Conservation (phyloP, 805 yeast genomes). For the Tetrapisispora phaffii region DNA sequence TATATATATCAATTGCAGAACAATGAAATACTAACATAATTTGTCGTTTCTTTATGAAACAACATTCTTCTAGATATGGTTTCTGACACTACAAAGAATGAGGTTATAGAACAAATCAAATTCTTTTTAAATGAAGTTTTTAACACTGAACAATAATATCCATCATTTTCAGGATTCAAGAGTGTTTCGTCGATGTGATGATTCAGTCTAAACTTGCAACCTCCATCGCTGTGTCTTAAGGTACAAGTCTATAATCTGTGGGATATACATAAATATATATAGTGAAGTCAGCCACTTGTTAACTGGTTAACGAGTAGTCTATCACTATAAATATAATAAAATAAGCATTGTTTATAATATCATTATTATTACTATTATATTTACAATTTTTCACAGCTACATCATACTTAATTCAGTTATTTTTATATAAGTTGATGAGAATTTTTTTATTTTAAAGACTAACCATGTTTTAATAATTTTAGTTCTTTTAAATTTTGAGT, state of each 20-base stretch:
- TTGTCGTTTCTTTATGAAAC: neutral
- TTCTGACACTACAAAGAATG: slow-evolving; percentile 54
- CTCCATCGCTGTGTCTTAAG: too few species aligned
- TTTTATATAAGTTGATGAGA: neutral
- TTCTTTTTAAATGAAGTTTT: slow-evolving; percentile 46
- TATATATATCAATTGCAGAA: too few species aligned
- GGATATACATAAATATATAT: neutral
- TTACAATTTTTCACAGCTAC: neutral
- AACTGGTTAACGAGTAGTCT: neutral
- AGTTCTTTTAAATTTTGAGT: neutral
- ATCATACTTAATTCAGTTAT: neutral
- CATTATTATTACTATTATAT: slow-evolving; percentile 1
- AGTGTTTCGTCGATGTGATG: too few species aligned
- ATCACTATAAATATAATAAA: neutral
- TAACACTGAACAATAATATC: slow-evolving; percentile 24
- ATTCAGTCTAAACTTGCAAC: too few species aligned
- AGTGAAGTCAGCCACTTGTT: neutral
- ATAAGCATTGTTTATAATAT: neutral
- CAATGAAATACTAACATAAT: neutral
- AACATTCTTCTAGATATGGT: slow-evolving; percentile 37
- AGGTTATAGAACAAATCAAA: slow-evolving; percentile 47
- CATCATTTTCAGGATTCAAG: too few species aligned
- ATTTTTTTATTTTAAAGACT: neutral
- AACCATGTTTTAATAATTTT: neutral
- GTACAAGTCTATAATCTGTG: too few species aligned